Percentiles rank a stretch among this genome's conserved stretches.
Evolutionary conservation across 441 rosid species (phyloP).

Genomic region (Pelargonium fulgidum): DNA sequence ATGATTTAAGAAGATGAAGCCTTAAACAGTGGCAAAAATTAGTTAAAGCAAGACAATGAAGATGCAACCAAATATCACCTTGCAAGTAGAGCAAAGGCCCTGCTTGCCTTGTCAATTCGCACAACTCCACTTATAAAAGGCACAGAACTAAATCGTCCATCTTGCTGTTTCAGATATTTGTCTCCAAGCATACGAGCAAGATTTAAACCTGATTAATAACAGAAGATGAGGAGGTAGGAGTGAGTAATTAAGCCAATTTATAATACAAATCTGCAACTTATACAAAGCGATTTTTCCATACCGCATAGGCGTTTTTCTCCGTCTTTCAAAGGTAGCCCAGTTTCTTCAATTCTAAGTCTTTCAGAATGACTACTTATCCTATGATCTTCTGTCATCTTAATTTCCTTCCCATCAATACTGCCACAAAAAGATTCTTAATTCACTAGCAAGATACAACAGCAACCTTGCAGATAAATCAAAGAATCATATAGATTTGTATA

Average conservation of each 20-base stretch:
- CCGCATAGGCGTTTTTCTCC: constrained; percentile 79
- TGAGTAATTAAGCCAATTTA: neutral
- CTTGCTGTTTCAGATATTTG: constrained; percentile 88
- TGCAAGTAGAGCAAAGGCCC: constrained; percentile 65
- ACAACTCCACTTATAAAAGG: constrained; percentile 75
- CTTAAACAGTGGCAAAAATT: no score
- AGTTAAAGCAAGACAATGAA: no score
- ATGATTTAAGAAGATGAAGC: neutral
- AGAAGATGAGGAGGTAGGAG: neutral
- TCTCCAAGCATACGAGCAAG: constrained; percentile 97
- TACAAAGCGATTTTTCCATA: constrained; percentile 24
- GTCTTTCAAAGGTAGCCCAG: constrained; percentile 69
- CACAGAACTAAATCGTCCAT: constrained; percentile 75
- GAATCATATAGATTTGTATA: neutral
- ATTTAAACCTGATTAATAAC: constrained; percentile 57
- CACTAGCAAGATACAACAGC: constrained; percentile 18
- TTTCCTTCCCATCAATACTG: constrained; percentile 68
- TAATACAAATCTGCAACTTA: neutral
- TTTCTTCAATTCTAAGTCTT: constrained; percentile 53
- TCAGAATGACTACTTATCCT: constrained; percentile 63
- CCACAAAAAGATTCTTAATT: constrained; percentile 24
- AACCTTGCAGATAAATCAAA: neutral
- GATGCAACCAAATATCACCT: constrained; percentile 40
- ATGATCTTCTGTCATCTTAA: constrained; percentile 92
- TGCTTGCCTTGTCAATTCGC: constrained; percentile 47